Evolutionary conservation across 176 grass and related monocot species (phyloP), one percentile per base, ranked within the genome.

Genomic region (Thalia dealbata): DNA sequence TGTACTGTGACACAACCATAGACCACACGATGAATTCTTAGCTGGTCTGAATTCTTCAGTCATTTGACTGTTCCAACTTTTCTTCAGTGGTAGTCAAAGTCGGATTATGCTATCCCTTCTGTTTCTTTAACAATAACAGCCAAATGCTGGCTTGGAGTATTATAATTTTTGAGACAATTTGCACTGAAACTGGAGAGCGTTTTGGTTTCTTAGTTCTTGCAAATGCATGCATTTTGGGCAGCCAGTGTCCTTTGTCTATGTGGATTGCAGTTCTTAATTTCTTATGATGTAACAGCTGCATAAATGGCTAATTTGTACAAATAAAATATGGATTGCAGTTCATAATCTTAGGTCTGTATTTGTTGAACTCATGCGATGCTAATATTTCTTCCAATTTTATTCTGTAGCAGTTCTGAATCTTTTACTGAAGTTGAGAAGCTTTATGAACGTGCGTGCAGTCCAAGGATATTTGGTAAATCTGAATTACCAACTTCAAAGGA

Each of bases 391-490:
- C n/a, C 15, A 10, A 7, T 61, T n/a, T 46, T 13, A 42, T 29
- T 61, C 45, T 70, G 12, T 14, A 80, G n/a, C 69, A 99, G 95
- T 69, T 61, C 56, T 60, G 87, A 92, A 78, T 82, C 87, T 74
- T 77, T 91, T 30, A 12, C 56, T 3, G 55, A 88, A 11, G 82
- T 93, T 74, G 90, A 93, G 79, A 88, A 86, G 71, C 87, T 99
- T 24, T 99, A 91, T 61, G 95, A 93, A 78, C 77, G 85, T 14
- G 83, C 77, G 85, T 14, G 83, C 85, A 27, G 90, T 99, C 73
- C 87, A 99, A 58, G 95, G 93, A 58, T 99, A 93, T 86, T 80
- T 99, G 95, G 95, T 99, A 91, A 38, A 51, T 78, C 27, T 25
- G 10, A 75, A 32, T 73, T 74, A 46, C 14, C 51, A 10, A 43